Base-by-base conservation (phyloP, 352 stramenopile genomes). In the Thraustotheca clavata region DNA sequence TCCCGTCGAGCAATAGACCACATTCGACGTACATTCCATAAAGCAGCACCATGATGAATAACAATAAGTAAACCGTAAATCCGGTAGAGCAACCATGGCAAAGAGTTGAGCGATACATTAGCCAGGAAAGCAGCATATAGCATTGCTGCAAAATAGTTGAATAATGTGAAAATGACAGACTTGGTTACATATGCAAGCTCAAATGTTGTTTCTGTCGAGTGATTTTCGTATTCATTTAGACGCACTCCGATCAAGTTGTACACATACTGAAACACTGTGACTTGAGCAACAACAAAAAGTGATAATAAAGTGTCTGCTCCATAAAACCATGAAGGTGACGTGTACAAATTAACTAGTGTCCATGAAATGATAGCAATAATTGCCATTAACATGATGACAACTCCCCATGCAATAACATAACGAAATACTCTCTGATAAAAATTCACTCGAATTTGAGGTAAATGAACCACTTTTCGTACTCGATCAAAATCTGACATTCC, bases 181-280 rank as follows among this genome's bases (percentile, higher is more conserved):
- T 90, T 89, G 62, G 67, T 74, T 62, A 92, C 87, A 61, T 88
- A 63, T 57, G 96, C 78, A 59, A 97, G 93, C 68, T 98, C 83
- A 74, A 95, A 98, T 69, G 98, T 87, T 1, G 93, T 96, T 69
- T 98, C 93, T 0, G 96, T 99, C 59, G 91, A 81, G 69, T 99
- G 96, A 74, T 98, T 99, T 68, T 99, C 96, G 63, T 73, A 88
- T 16, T 78, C 71, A 60, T 89, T 91, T 40, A 91, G 74, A 20
- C 73, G 75, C 27, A 73, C 65, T 9, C 78, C 76, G 20, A 89
- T 62, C 5, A 72, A 71, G 18, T 74, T 80, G 62, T 88, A 89
- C n/a, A 91, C 61, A 31, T 73, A 78, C 70, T 86, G 86, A 61
- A 91, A 73, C 1, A 89, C 62, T 74, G 86, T 88, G 52, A 91